These are phyloP conservation scores for Xerocomus minutiporus DNA, from an alignment of 1,284 basidiomycete species.

Conservation along the genomic window DNA sequence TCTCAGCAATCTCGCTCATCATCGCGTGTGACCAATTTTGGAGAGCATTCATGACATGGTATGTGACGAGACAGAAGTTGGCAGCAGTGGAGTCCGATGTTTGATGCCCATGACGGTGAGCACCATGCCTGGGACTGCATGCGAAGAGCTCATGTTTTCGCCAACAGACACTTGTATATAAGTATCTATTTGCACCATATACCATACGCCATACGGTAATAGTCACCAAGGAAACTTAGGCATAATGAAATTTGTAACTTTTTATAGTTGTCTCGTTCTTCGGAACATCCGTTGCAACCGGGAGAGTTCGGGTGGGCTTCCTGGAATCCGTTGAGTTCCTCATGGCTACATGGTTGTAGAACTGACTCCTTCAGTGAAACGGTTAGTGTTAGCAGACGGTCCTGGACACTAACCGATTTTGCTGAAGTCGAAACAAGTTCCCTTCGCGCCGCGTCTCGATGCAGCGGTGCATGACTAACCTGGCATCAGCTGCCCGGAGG, in stretches of 20 bases:
- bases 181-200: neutral
- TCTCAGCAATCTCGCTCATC: constrained; percentile 16
- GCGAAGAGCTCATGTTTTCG: neutral
- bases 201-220: neutral
- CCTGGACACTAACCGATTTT: too few species aligned
- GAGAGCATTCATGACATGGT: constrained; percentile 21
- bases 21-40: constrained; percentile 25
- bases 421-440: too few species aligned
- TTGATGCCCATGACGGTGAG: constrained; percentile 11
- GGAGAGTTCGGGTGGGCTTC: neutral
- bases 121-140: neutral
- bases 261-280: neutral
- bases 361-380: too few species aligned
- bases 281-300: neutral
- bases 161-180: neutral
- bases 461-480: neutral
- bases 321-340: neutral
- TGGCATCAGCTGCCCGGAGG: neutral
- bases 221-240: neutral
- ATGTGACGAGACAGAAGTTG: constrained; percentile 11
- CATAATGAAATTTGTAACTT: neutral
- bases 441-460: neutral
- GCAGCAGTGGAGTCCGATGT: neutral
- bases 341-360: neutral
- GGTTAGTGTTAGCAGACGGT: too few species aligned